Conservation (phyloP, 2,329 filamentous ascomycete genomes). For the Calonectria henricotiae region DNA sequence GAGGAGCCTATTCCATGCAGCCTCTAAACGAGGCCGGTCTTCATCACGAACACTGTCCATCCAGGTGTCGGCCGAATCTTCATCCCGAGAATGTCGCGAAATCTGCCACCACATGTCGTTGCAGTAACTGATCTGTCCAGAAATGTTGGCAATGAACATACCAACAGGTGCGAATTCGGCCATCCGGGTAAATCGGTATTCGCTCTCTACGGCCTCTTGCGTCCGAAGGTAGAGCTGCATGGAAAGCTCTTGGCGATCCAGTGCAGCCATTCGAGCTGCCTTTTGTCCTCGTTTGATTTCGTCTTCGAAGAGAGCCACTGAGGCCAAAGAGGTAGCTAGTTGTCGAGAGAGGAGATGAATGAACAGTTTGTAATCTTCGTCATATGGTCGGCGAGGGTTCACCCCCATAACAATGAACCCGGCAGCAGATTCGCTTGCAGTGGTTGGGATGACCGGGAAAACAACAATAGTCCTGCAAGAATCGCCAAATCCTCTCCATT, state of each 20-base stretch:
- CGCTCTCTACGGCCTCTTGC: conserved; percentile 76
- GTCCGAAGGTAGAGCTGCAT: conserved; percentile 80
- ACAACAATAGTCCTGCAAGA: conserved; percentile 80
- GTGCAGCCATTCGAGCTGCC: conserved; percentile 81
- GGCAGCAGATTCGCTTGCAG: conserved; percentile 78
- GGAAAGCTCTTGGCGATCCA: conserved; percentile 84
- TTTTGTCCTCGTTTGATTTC: conserved; percentile 83
- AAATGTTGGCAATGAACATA: conserved; percentile 85
- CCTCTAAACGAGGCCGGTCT: conserved; percentile 73
- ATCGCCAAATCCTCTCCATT: conserved; percentile 81
- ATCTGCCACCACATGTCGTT: conserved; percentile 87
- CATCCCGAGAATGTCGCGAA: conserved; percentile 75
- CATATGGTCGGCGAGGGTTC: conserved; percentile 84
- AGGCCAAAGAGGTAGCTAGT: conserved; percentile 84
- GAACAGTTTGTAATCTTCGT: conserved; percentile 86
- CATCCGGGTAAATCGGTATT: conserved; percentile 87
- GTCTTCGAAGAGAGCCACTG: conserved; percentile 87
- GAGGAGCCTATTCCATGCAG: conserved; percentile 76
- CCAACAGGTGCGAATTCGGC: conserved; percentile 88
- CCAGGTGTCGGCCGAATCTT: conserved; percentile 76
- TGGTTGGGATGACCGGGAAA: conserved; percentile 85
- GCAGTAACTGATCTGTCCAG: conserved; percentile 82
- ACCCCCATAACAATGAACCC: conserved; percentile 86
- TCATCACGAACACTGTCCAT: conserved; percentile 81
- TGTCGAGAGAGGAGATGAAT: conserved; percentile 83